These are phyloP conservation scores for Amesomyces nigricolor DNA, from an alignment of 2,329 filamentous ascomycete genomes.

Conservation along the genomic window DNA sequence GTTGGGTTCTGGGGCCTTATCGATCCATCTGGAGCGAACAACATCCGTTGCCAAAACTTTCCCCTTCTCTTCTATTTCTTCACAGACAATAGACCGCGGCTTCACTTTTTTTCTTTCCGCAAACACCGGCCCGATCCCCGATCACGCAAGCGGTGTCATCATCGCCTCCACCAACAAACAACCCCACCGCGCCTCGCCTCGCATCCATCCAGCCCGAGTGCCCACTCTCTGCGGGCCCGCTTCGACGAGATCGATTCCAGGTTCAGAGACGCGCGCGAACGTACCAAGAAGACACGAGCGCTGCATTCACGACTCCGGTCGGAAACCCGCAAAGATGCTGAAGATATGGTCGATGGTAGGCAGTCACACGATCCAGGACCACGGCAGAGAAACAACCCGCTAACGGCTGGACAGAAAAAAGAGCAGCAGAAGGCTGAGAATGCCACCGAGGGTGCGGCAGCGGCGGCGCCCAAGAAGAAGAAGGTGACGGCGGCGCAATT, in stretches of 20 bases:
- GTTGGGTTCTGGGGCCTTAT: conserved; percentile 3
- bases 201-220: conserved; percentile 2
- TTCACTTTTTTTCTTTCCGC: background rate
- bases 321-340: conserved; percentile 63
- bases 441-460: conserved; percentile 55
- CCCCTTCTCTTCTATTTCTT: background rate
- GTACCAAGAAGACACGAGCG: background rate
- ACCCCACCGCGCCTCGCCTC: conserved; percentile 1
- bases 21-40: background rate
- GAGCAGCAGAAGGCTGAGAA: conserved; percentile 93
- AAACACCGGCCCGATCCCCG: background rate
- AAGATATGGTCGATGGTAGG: conserved; percentile 99
- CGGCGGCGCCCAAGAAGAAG: conserved; percentile 77
- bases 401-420: conserved; percentile 65
- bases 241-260: background rate
- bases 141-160: background rate
- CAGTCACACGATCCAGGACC: background rate
- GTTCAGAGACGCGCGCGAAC: background rate
- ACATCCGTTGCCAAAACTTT: background rate
- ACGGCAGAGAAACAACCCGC: conserved; percentile 17
- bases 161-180: background rate
- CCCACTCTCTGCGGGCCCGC: background rate
- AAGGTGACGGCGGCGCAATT: conserved; percentile 96
- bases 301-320: conserved; percentile 1
- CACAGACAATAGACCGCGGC: background rate